Evolutionary conservation across 2,329 filamentous ascomycete genomes (phyloP).

Genomic region (Neurospora crassa): DNA sequence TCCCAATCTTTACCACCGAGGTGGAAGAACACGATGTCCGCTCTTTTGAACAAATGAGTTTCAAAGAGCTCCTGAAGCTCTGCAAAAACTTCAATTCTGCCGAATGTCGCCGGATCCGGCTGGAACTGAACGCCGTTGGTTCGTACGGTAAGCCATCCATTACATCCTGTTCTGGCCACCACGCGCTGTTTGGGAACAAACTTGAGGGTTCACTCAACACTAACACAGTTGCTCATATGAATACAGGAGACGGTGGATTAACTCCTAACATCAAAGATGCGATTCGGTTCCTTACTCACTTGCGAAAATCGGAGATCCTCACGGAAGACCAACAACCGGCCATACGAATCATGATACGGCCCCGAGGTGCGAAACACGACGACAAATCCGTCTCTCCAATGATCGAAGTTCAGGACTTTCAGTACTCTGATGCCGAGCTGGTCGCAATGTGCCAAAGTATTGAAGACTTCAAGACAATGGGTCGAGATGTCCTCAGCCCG

Average conservation of each 20-base stretch:
- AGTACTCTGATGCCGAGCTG: conserved; percentile 41
- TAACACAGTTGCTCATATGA: neutral
- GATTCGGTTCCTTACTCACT: neutral
- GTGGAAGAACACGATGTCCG: conserved; percentile 28
- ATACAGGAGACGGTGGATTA: neutral
- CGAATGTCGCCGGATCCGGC: conserved; percentile 20
- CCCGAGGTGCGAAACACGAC: conserved; percentile 20
- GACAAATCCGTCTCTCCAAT: conserved; percentile 18
- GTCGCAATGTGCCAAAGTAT: conserved; percentile 27
- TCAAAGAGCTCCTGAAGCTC: neutral
- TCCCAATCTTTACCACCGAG: conserved; percentile 41
- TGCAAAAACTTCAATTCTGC: neutral
- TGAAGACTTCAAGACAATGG: conserved; percentile 19
- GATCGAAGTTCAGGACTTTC: conserved; percentile 29
- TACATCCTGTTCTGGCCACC: neutral
- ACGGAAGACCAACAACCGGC: conserved; percentile 24
- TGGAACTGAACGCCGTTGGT: conserved; percentile 43
- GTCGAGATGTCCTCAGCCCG: conserved; percentile 24
- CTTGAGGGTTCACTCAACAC: neutral
- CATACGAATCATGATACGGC: conserved; percentile 47
- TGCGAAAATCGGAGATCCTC: neutral
- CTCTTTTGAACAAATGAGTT: conserved; percentile 30
- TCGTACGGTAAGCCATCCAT: conserved; percentile 31
- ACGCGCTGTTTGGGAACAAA: neutral
- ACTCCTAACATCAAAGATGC: neutral